These are phyloP conservation scores for Acaromyces ingoldii DNA, from an alignment of 1,284 basidiomycete species.

Conservation along the genomic window DNA sequence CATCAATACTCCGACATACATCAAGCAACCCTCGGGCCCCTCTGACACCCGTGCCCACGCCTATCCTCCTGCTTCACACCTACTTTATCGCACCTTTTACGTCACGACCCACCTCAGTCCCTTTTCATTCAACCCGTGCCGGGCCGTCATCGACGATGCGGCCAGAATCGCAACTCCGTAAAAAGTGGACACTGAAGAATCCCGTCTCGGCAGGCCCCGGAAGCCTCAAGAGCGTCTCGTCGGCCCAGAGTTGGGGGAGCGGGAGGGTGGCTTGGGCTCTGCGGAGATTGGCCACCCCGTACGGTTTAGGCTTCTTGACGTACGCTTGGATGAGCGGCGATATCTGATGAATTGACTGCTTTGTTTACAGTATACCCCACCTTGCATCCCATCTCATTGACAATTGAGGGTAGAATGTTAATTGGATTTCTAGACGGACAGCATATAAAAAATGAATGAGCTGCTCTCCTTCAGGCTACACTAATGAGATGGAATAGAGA, in stretches of 20 bases:
- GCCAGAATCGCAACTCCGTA: conserved; percentile 8
- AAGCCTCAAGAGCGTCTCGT: conserved; percentile 2
- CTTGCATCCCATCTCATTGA: no score
- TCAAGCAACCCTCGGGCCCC: conserved; percentile 10
- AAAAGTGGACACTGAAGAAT: conserved; percentile 15
- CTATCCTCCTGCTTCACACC: conserved; percentile 30
- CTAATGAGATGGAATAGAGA: no score
- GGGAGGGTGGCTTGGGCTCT: conserved; percentile 36
- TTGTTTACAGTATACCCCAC: not conserved
- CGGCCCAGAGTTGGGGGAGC: conserved; percentile 26
- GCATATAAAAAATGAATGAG: no score
- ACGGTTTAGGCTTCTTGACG: conserved; percentile 44
- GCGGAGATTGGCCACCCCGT: conserved; percentile 37
- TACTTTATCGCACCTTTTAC: conserved; percentile 40
- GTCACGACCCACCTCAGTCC: conserved; percentile 17
- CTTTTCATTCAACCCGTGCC: no score
- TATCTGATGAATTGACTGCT: conserved; percentile 11
- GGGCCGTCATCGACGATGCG: not conserved
- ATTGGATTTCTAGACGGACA: no score
- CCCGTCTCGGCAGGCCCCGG: conserved; percentile 9
- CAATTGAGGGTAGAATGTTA: no score
- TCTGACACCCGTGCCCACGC: conserved; percentile 16
- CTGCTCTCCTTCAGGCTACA: no score
- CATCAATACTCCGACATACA: conserved; percentile 14
- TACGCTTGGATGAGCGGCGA: conserved; percentile 50